A percentile compares a stretch with the other conserved stretches of the same genome.
phyloP scores from a whole-genome alignment of 2,329 filamentous ascomycete genomes.

The Penicillium frequentans region DNA sequence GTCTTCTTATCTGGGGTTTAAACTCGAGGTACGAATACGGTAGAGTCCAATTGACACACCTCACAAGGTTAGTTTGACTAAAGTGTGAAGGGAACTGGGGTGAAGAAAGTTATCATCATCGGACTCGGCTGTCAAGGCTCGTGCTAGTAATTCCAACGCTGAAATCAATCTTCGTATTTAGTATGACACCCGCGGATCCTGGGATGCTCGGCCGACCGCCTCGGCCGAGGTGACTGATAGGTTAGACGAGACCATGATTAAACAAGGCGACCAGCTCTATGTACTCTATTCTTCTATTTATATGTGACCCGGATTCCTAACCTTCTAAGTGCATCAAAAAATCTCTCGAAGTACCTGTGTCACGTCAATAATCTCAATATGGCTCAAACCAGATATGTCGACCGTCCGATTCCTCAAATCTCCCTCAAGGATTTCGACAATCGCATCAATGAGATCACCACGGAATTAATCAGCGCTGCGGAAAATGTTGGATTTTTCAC shows the following conservation, averaged over 20 bases:
- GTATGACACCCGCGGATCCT: no score
- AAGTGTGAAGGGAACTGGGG: no score
- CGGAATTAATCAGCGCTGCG: conserved; percentile 54
- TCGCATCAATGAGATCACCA: conserved; percentile 56
- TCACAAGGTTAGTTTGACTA: no score
- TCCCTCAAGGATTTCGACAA: conserved; percentile 55
- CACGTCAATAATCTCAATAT: conserved; percentile 1
- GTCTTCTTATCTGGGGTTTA: background rate
- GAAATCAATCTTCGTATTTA: no score
- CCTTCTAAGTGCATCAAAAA: background rate
- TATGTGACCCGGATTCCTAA: background rate
- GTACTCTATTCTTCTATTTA: background rate
- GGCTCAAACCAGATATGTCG: conserved; percentile 40
- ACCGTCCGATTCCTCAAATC: conserved; percentile 52
- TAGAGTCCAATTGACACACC: no score
- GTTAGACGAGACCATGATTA: background rate
- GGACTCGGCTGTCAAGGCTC: no score
- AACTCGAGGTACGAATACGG: no score
- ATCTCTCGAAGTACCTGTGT: background rate
- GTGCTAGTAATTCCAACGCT: no score
- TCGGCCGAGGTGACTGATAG: background rate
- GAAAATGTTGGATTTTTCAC: conserved; percentile 64
- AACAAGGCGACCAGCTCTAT: background rate
- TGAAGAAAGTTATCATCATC: no score
- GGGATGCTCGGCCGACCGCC: background rate